These are phyloP conservation scores for Coemansia umbellata DNA, from an alignment of 192 early-diverging fungal genomes.

Conservation along the genomic window DNA sequence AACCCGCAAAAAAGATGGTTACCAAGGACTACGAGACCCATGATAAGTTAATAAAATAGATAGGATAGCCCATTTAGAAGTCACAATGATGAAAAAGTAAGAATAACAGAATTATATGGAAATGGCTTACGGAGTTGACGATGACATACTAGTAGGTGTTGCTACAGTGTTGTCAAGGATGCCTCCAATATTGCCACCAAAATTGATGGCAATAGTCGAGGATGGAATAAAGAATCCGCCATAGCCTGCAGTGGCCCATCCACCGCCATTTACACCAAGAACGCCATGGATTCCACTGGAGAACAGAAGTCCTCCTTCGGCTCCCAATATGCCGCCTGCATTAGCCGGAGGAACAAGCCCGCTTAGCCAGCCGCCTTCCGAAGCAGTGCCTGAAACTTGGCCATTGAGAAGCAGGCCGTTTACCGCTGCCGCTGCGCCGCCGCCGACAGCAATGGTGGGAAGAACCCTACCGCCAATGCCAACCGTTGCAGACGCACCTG, in stretches of 20 bases:
- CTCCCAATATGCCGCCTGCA: slow-evolving; percentile 4
- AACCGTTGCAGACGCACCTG: slow-evolving; percentile 28
- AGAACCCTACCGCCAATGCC: slow-evolving; percentile 7
- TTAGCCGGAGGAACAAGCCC: slow-evolving; percentile 18
- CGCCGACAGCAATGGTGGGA: slow-evolving; percentile 12
- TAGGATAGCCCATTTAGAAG: too few relatives aligned
- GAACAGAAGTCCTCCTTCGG: slow-evolving; percentile 2
- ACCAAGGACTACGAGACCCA: too few relatives aligned
- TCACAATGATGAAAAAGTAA: too few relatives aligned
- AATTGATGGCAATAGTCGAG: slow-evolving; percentile 15
- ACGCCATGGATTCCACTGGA: slow-evolving; percentile 19
- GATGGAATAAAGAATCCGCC: slow-evolving; percentile 25
- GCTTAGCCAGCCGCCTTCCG: slow-evolving; percentile 18
- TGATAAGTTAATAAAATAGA: too few relatives aligned
- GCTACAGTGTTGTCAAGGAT: slow-evolving; percentile 13
- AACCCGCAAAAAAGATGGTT: too few relatives aligned
- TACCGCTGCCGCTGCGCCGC: slow-evolving; percentile 15
- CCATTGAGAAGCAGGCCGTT: slow-evolving; percentile 9
- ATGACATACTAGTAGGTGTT: slow-evolving; percentile 3
- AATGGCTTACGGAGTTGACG: background rate
- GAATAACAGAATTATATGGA: too few relatives aligned
- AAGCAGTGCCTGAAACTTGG: slow-evolving; percentile 9
- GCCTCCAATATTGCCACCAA: slow-evolving; percentile 17
- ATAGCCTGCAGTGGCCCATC: slow-evolving; percentile 16
- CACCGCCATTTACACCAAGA: slow-evolving; percentile 19